Conservation (phyloP, 2,329 filamentous ascomycete species). For the Trichoderma atrobrunneum region DNA sequence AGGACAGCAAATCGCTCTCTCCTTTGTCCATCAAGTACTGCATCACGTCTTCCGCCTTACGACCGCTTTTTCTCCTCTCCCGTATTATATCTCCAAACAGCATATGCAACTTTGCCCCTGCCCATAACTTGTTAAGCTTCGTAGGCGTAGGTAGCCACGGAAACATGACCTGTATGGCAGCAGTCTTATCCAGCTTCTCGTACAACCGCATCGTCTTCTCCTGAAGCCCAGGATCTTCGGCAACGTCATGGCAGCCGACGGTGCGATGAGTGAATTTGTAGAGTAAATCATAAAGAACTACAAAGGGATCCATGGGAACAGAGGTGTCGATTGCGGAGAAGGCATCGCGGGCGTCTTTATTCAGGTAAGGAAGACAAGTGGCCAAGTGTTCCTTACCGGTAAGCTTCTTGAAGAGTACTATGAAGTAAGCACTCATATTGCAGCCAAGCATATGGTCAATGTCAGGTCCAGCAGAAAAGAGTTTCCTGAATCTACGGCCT, state of each 20-base stretch:
- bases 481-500: constrained; percentile 27
- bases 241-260: constrained; percentile 53
- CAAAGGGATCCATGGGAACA: constrained; percentile 47
- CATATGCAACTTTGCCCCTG: constrained; percentile 47
- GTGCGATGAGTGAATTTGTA: constrained; percentile 58
- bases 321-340: constrained; percentile 1
- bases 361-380: constrained; percentile 40
- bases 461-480: constrained; percentile 32
- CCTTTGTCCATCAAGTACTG: constrained; percentile 53
- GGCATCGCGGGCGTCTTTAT: constrained; percentile 37
- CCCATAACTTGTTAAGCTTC: constrained; percentile 42
- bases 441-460: constrained; percentile 24
- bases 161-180: constrained; percentile 48
- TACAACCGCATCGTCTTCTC: constrained; percentile 44
- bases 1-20: constrained; percentile 42
- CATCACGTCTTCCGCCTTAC: constrained; percentile 47
- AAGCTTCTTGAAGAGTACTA: constrained; percentile 32
- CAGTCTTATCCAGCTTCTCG: constrained; percentile 44
- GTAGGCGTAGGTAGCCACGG: constrained; percentile 48
- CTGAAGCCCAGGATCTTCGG: constrained; percentile 42
- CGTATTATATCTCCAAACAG: constrained; percentile 48
- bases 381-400: constrained; percentile 39
- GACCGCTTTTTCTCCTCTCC: constrained; percentile 41
- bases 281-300: constrained; percentile 50
- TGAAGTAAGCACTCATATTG: constrained; percentile 28